These are phyloP conservation scores for Gracilariopsis chorda DNA, from an alignment of 23 red algal genomes.

Conservation along the genomic window DNA sequence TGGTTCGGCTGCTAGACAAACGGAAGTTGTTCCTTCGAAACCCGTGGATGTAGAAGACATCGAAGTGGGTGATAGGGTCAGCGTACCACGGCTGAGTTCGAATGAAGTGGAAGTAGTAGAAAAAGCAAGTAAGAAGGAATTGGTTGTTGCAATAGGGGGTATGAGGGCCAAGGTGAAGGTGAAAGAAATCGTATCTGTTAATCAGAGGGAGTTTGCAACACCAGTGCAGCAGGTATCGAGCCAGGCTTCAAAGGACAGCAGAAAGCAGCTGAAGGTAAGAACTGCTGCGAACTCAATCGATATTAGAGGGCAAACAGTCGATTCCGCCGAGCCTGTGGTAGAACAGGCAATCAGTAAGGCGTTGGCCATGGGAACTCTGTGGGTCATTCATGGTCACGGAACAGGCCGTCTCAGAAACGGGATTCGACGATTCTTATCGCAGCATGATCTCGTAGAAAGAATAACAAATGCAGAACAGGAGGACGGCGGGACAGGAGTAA, in stretches of 20 bases:
- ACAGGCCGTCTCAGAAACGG: slow-evolving; percentile 71
- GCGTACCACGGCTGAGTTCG: neutral
- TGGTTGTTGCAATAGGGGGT: slow-evolving; percentile 60
- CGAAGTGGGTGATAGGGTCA: slow-evolving; percentile 64
- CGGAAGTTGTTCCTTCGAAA: neutral
- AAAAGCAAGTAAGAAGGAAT: slow-evolving; percentile 50
- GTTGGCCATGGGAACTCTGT: slow-evolving; percentile 66
- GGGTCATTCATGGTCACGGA: slow-evolving; percentile 93
- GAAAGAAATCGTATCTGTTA: slow-evolving; percentile 22
- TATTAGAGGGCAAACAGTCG: slow-evolving; percentile 82
- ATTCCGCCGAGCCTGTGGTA: slow-evolving; percentile 56
- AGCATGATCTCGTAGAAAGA: slow-evolving; percentile 61
- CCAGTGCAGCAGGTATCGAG: neutral
- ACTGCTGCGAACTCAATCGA: slow-evolving; percentile 76
- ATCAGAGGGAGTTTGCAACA: neutral
- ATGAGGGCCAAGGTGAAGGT: slow-evolving; percentile 70
- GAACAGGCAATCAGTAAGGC: slow-evolving; percentile 67
- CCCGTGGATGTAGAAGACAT: slow-evolving; percentile 15
- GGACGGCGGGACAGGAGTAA: slow-evolving; percentile 81
- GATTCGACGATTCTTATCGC: slow-evolving; percentile 58
- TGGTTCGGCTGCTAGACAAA: neutral
- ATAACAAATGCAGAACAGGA: slow-evolving; percentile 58
- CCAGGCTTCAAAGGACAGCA: neutral
- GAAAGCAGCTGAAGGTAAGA: slow-evolving; percentile 29
- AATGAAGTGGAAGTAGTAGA: slow-evolving; percentile 65